A percentile compares a stretch with the other conserved stretches of the same genome.
Evolutionary conservation across 352 stramenopile genomes (phyloP).

Genomic region (Pythium monospermum): DNA sequence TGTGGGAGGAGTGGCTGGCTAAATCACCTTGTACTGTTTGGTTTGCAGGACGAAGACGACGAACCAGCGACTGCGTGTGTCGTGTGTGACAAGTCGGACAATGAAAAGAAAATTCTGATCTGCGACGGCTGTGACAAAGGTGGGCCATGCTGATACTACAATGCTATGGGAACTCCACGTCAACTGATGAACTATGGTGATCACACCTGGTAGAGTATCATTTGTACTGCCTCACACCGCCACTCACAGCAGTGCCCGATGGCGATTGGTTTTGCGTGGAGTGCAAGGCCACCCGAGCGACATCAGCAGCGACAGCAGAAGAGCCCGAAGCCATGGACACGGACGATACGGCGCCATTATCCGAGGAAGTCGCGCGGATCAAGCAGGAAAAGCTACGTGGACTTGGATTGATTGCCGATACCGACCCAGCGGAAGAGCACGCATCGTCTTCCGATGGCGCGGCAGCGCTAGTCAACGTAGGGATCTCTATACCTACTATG

Average conservation of each 20-base stretch:
- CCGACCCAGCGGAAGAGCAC: neutral
- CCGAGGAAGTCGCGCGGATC: slow-evolving; percentile 1
- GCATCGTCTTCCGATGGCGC: neutral
- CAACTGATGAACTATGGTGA: neutral
- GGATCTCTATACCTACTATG: neutral
- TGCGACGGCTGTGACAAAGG: slow-evolving; percentile 49
- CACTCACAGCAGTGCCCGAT: slow-evolving; percentile 34
- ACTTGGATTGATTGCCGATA: neutral
- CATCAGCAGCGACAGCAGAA: neutral
- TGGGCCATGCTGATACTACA: slow-evolving; percentile 6
- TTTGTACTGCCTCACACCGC: slow-evolving; percentile 49
- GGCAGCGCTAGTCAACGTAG: slow-evolving; percentile 14
- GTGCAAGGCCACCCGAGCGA: slow-evolving; percentile 14
- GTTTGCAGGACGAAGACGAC: slow-evolving; percentile 16
- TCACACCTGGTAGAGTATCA: slow-evolving; percentile 34
- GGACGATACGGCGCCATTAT: slow-evolving; percentile 11
- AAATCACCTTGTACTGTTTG: too few relatives aligned
- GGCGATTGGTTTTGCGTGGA: slow-evolving; percentile 55
- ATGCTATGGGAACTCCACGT: neutral
- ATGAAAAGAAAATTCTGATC: slow-evolving; percentile 39
- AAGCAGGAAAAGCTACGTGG: slow-evolving; percentile 8
- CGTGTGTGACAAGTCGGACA: slow-evolving; percentile 35
- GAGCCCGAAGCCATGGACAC: slow-evolving; percentile 10
- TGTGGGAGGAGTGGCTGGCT: too few relatives aligned
- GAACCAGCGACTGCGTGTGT: slow-evolving; percentile 29